Percentiles rank a stretch among this genome's conserved stretches.
Evolutionary conservation across 75 land plant species (phyloP).

Genomic region (Cunninghamia lanceolata): DNA sequence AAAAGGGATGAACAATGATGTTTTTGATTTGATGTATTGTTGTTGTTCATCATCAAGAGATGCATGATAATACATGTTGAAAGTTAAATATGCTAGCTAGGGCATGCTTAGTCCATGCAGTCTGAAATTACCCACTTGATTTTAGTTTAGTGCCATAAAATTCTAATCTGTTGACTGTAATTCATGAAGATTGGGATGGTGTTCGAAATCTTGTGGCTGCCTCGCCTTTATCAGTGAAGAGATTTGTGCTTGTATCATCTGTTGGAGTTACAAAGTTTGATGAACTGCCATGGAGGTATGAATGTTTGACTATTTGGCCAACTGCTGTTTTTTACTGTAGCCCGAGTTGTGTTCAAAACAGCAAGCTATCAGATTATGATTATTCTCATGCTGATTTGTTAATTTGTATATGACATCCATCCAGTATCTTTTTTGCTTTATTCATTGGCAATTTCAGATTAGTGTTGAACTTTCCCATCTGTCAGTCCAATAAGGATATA

Average conservation of each 20-base stretch:
- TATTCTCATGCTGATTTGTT: background rate
- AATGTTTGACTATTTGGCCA: background rate
- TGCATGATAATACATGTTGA: background rate
- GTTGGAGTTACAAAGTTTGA: conserved; percentile 91
- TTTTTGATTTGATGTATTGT: conserved; percentile 7
- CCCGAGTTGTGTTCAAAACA: background rate
- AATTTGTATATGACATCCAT: background rate
- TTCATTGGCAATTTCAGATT: background rate
- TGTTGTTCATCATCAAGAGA: background rate
- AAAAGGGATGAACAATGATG: background rate
- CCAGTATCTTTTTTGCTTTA: background rate
- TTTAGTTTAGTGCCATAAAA: background rate
- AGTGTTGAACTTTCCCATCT: background rate
- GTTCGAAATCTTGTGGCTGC: conserved; percentile 79
- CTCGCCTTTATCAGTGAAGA: conserved; percentile 57
- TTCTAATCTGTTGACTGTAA: conserved; percentile 6
- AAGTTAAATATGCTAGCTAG: background rate
- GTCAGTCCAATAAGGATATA: background rate
- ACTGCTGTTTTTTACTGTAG: background rate
- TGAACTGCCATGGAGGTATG: conserved; percentile 92
- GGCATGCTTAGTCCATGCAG: background rate
- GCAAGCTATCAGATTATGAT: background rate
- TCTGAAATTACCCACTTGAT: background rate
- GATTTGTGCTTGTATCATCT: conserved; percentile 91
- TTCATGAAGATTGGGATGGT: conserved; percentile 85